These are phyloP conservation scores for Wilhelminamyces savonicus DNA, from an alignment of 805 yeast genomes.

Conservation along the genomic window DNA sequence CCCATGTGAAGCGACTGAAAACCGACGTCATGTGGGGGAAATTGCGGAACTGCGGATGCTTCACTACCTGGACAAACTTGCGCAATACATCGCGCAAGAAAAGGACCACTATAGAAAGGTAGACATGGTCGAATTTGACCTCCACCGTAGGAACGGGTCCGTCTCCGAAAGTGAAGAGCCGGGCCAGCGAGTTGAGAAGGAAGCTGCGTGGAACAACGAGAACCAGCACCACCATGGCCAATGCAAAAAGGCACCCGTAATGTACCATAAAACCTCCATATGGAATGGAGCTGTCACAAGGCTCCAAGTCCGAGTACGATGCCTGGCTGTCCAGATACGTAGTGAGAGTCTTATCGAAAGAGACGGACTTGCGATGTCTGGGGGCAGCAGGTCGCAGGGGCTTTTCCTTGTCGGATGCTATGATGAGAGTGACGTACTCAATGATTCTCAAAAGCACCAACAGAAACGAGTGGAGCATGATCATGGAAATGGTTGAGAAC, in stretches of 20 bases:
- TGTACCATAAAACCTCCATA: neutral
- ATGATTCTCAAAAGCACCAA: conserved; percentile 7
- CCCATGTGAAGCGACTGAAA: conserved; percentile 14
- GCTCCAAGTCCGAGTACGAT: conserved; percentile 5
- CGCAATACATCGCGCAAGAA: conserved; percentile 7
- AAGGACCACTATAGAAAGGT: conserved; percentile 9
- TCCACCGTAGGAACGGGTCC: conserved; percentile 1
- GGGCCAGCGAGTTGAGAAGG: conserved; percentile 15
- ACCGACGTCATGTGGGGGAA: conserved; percentile 11
- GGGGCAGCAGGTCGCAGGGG: conserved; percentile 1
- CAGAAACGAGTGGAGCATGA: conserved; percentile 6
- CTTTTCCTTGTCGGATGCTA: conserved; percentile 1
- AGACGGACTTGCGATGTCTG: conserved; percentile 9
- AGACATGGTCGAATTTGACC: conserved; percentile 22
- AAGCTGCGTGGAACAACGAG: conserved; percentile 7
- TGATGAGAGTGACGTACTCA: conserved; percentile 9
- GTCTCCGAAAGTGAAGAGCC: conserved; percentile 3
- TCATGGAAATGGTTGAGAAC: conserved; percentile 6
- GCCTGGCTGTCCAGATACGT: too few relatives aligned
- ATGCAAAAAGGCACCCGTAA: neutral
- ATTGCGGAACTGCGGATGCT: conserved; percentile 6
- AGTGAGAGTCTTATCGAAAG: conserved; percentile 10
- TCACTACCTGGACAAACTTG: conserved; percentile 7
- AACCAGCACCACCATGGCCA: conserved; percentile 1
- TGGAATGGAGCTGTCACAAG: conserved; percentile 1